Percentiles rank a stretch among this genome's conserved stretches.
Conservation (phyloP, 2,329 filamentous ascomycete species). For the Xylaria sp. region DNA sequence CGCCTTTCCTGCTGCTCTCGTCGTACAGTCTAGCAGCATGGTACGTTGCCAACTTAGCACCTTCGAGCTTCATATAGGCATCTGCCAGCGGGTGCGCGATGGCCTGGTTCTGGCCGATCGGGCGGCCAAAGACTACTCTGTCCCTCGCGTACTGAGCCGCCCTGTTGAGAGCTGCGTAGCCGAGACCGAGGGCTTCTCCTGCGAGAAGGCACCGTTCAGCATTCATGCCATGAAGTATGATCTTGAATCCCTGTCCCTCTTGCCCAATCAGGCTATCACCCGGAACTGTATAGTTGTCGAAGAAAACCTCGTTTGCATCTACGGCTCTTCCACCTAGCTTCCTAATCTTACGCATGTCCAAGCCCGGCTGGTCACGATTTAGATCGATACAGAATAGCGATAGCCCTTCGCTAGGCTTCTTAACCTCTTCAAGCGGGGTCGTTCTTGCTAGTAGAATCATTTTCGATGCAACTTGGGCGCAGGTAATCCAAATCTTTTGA, state of each 20-base stretch:
- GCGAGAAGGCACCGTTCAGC: constrained; percentile 80
- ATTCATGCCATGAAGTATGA: constrained; percentile 83
- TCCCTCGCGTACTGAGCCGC: constrained; percentile 74
- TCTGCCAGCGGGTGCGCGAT: constrained; percentile 74
- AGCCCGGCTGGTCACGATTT: constrained; percentile 65
- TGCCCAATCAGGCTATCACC: constrained; percentile 72
- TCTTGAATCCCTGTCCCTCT: constrained; percentile 81
- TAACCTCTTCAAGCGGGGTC: constrained; percentile 72
- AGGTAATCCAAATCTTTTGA: constrained; percentile 92
- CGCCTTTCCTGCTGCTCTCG: constrained; percentile 49
- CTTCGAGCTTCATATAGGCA: constrained; percentile 72
- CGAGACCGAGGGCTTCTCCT: constrained; percentile 81
- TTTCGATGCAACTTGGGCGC: constrained; percentile 81
- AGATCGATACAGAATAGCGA: constrained; percentile 85
- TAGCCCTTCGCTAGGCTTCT: constrained; percentile 77
- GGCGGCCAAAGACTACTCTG: constrained; percentile 71
- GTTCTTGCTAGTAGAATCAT: constrained; percentile 87
- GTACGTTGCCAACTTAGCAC: constrained; percentile 72
- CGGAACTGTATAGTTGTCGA: constrained; percentile 78
- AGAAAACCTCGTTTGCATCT: constrained; percentile 89
- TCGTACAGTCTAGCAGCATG: constrained; percentile 71
- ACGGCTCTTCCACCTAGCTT: constrained; percentile 89
- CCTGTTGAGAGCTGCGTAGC: constrained; percentile 74
- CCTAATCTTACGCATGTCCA: constrained; percentile 77
- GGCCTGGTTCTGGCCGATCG: constrained; percentile 73